Base-by-base conservation (phyloP, 169 alveolate species). In the Miamiensis avidus region DNA sequence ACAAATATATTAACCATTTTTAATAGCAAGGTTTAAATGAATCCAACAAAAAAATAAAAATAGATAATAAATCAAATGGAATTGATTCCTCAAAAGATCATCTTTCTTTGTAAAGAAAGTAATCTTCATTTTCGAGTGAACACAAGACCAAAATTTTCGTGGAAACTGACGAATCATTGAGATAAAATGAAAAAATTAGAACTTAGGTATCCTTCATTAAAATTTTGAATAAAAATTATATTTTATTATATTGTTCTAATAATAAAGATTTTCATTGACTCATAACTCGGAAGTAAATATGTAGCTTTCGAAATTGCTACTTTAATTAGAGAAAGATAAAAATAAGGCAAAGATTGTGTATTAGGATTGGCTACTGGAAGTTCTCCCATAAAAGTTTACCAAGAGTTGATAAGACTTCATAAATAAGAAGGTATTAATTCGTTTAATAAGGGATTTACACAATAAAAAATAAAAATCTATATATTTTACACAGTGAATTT, bases 301-400 rank as follows among this genome's bases (percentile, higher is more conserved):
- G 87, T 84, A 32, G 92, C 92, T 34, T 64, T 64, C 26, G 85
- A 83, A 65, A 88, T 88, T 31, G 81, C 81, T 27, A 65, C 83
- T 34, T 69, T 88, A 29, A 88, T 88, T 29, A 78, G 49, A 69
- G 64, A 73, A 30, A 83, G 78, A 75, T 78, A 88, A 74, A 33
- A 64, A 34, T 34, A 88, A 29, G 85, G 91, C 32, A 30, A 31
- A 0, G 64, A 77, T 29, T 82, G 92, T 34, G 89, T 88, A 33
- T 84, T 93, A 31, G 96, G 96, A n/a, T 81, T 93, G 74, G 95
- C 96, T 29, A 93, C 96, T 65, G 96, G 96, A 28, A 83, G 92
- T 65, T 84, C 95, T n/a, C 96, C 96, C 49, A 84, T 89, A 31
- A 74, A 85, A 82, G 86, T 89, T 31, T 93, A 93, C 82, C 77